phyloP scores from a whole-genome alignment of 352 stramenopile species.

The Pythium apleroticum region DNA sequence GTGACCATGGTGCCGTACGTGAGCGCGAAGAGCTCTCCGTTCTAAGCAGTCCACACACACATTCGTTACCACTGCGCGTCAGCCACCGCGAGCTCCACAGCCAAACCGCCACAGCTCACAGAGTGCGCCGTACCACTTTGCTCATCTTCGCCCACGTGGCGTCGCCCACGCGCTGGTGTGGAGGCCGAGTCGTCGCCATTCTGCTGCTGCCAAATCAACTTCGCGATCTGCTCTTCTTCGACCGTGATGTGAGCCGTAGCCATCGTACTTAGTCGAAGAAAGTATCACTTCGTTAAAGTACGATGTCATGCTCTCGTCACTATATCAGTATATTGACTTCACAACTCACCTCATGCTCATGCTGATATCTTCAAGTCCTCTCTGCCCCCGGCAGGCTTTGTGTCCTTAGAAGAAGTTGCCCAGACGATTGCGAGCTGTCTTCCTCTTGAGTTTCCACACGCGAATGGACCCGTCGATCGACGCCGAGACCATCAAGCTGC shows the following conservation, averaged over 20 bases:
- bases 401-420: slow-evolving; percentile 51
- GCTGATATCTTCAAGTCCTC: background rate
- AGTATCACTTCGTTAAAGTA: background rate
- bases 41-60: slow-evolving; percentile 37
- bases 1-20: slow-evolving; percentile 97
- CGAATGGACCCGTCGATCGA: slow-evolving; percentile 67
- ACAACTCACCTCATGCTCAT: too few species aligned
- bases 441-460: slow-evolving; percentile 76
- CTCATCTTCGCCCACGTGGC: slow-evolving; percentile 92
- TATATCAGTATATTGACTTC: too few species aligned
- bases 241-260: background rate
- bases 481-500: slow-evolving; percentile 54
- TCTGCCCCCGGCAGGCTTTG: background rate
- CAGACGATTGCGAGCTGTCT: slow-evolving; percentile 49
- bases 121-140: slow-evolving; percentile 76
- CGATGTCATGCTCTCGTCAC: background rate
- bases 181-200: slow-evolving; percentile 59
- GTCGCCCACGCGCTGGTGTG: slow-evolving; percentile 71
- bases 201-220: background rate
- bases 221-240: background rate
- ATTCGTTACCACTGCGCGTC: background rate
- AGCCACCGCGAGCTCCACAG: slow-evolving; percentile 1
- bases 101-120: background rate
- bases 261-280: background rate
- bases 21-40: slow-evolving; percentile 97